Evolutionary conservation across 1,284 basidiomycete species (phyloP), one percentile per base, ranked within the genome.

Genomic region (Apiotrichum gamsii): DNA sequence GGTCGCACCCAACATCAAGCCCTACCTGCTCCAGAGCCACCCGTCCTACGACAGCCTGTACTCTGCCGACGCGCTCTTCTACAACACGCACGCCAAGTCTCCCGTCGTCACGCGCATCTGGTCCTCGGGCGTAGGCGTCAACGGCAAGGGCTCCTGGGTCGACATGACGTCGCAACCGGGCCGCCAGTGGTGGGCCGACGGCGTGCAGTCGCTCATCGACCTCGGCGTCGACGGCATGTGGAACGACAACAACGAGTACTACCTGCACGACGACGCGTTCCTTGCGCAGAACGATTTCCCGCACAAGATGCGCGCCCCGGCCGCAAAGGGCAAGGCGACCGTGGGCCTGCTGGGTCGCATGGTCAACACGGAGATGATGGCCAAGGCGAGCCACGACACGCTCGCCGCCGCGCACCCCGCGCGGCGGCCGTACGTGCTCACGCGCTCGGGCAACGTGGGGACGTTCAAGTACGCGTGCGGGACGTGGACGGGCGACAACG

Each of bases 171-270:
- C 59, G 42, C 47, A 62, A 35, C 69, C 54, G 0, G 70, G 72
- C 1, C 47, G 72, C 9, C 48, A 64, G n/a, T 75, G 74, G 73
- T 75, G 74, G 74, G 59, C 61, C 8, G 59, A 65, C 15, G 74
- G 73, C 18, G 72, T 73, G 8, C 51, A 61, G 34, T 55, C 54
- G 11, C 54, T 75, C 10, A 67, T 74, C 33, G 64, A 66, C 32
- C 53, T 67, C 8, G 74, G 74, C 8, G 62, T 68, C 14, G 73
- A 74, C 49, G 67, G 67, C 29, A 69, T 72, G 58, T 74, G 72
- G 72, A 72, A 74, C 56, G 73, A 75, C 56, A 75, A 75, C 65
- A 72, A 74, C 64, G 73, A 75, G 53, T 75, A 63, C 47, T 65
- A 65, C 29, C 62, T 73, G 8, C 72, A 72, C 40, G 70, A 73